Evolutionary conservation across 1,284 basidiomycete genomes (phyloP).

Genomic region (Melanopsichium pennsylvanicum): DNA sequence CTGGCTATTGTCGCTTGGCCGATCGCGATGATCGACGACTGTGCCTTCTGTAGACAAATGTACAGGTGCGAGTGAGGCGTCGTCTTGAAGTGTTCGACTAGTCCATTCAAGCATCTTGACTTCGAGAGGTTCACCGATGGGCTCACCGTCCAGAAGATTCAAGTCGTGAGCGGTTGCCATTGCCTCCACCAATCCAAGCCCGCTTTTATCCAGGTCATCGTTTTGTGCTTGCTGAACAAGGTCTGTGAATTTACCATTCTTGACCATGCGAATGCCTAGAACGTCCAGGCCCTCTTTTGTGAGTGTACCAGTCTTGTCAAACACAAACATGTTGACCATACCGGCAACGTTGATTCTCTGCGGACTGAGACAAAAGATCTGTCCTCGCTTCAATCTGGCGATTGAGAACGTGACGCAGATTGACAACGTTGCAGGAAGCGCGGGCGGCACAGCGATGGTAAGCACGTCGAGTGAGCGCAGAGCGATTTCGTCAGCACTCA

Average conservation of each 20-base stretch:
- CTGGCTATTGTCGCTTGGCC: constrained; percentile 60
- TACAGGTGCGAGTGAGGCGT: constrained; percentile 50
- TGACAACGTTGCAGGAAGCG: constrained; percentile 93
- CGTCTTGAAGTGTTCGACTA: constrained; percentile 94
- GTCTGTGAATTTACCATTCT: constrained; percentile 81
- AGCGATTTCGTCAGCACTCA: constrained; percentile 85
- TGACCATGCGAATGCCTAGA: constrained; percentile 69
- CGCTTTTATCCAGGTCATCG: constrained; percentile 70
- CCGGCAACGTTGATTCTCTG: constrained; percentile 95
- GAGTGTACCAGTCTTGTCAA: constrained; percentile 98
- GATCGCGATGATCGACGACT: too few species aligned
- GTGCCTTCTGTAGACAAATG: constrained; percentile 57
- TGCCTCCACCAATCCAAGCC: constrained; percentile 87
- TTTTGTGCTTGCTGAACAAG: constrained; percentile 69
- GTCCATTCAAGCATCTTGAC: constrained; percentile 90
- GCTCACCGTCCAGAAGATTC: constrained; percentile 86
- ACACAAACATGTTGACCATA: constrained; percentile 97
- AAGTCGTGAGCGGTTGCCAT: constrained; percentile 95
- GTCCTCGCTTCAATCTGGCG: constrained; percentile 81
- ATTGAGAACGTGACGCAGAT: constrained; percentile 98
- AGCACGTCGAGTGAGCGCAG: constrained; percentile 94
- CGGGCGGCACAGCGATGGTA: constrained; percentile 96
- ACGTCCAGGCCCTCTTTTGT: constrained; percentile 98
- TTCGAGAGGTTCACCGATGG: constrained; percentile 94
- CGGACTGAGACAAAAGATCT: constrained; percentile 96